These are phyloP conservation scores for Calamus simplicifolius DNA, from an alignment of 176 grass and related monocot genomes.

Conservation along the genomic window DNA sequence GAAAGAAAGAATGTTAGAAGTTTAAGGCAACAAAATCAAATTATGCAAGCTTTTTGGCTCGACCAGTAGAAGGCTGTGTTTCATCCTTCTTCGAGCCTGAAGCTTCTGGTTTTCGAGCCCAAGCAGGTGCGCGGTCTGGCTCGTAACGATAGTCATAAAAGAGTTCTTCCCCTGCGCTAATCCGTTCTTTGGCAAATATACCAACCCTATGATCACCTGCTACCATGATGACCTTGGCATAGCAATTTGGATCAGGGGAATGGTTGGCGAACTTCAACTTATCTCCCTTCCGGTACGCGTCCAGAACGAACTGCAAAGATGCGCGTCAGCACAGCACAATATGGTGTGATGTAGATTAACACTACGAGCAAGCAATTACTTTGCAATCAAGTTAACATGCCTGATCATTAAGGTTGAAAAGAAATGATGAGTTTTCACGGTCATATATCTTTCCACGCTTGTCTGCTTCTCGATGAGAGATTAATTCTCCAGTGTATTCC, in stretches of 20 bases:
- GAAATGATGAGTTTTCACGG: constrained; percentile 91
- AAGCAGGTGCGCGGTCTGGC: constrained; percentile 69
- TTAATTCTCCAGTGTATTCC: constrained; percentile 95
- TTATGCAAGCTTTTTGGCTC: constrained; percentile 79
- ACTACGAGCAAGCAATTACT: too few species aligned
- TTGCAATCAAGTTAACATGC: constrained; percentile 20
- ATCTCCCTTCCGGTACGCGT: constrained; percentile 93
- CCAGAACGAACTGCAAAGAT: constrained; percentile 74
- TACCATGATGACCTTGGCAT: constrained; percentile 94
- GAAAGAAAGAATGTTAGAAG: constrained; percentile 15
- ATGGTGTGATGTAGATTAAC: too few species aligned
- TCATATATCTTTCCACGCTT: constrained; percentile 98
- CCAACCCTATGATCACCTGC: constrained; percentile 90
- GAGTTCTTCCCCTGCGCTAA: constrained; percentile 64
- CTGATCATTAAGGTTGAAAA: constrained; percentile 98
- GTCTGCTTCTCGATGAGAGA: constrained; percentile 91
- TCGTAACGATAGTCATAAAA: constrained; percentile 95
- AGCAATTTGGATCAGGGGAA: constrained; percentile 92
- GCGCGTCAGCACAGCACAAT: neutral
- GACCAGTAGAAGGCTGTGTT: constrained; percentile 47
- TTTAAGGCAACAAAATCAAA: neutral
- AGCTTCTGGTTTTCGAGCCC: constrained; percentile 81
- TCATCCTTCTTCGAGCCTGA: constrained; percentile 53
- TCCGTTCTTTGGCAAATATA: constrained; percentile 92
- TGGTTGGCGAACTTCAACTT: constrained; percentile 98